A percentile compares a stretch with the other conserved stretches of the same genome.
Conservation (phyloP, 2,329 filamentous ascomycete species). For the Leptographium flavum region DNA sequence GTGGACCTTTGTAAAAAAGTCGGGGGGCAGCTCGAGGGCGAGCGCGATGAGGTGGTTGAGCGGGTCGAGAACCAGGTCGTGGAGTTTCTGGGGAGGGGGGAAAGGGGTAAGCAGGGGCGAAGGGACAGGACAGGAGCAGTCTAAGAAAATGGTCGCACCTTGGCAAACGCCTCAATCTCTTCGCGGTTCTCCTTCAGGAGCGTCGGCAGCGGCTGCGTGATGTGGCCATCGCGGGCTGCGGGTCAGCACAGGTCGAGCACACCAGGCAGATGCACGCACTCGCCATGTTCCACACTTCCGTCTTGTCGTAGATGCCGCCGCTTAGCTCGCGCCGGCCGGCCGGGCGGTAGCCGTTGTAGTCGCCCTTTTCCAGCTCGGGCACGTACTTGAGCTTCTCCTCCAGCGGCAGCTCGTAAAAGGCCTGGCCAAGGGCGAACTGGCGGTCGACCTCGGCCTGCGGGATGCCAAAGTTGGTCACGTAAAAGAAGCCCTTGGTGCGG, state of each 20-base stretch:
- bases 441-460: slow-evolving; percentile 38
- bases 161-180: slow-evolving; percentile 40
- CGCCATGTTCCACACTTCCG: slow-evolving; percentile 45
- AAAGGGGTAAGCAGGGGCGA: too few relatives aligned
- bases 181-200: slow-evolving; percentile 31
- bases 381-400: slow-evolving; percentile 39
- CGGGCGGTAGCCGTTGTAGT: slow-evolving; percentile 37
- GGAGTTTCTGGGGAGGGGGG: too few relatives aligned
- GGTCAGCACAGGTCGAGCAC: not conserved
- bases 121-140: too few relatives aligned
- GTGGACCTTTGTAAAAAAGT: slow-evolving; percentile 39
- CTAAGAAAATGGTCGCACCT: too few relatives aligned
- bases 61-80: slow-evolving; percentile 35
- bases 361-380: slow-evolving; percentile 27
- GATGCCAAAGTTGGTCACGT: slow-evolving; percentile 43
- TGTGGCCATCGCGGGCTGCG: slow-evolving; percentile 18
- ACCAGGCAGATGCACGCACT: slow-evolving; percentile 23
- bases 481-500: slow-evolving; percentile 31
- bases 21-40: slow-evolving; percentile 42
- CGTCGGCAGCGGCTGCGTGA: slow-evolving; percentile 28
- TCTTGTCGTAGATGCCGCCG: slow-evolving; percentile 32
- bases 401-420: slow-evolving; percentile 31
- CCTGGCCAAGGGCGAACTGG: slow-evolving; percentile 40
- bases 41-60: slow-evolving; percentile 45
- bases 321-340: slow-evolving; percentile 18